phyloP scores from a whole-genome alignment of 2,329 filamentous ascomycete genomes.

The Colletotrichum incanum region DNA sequence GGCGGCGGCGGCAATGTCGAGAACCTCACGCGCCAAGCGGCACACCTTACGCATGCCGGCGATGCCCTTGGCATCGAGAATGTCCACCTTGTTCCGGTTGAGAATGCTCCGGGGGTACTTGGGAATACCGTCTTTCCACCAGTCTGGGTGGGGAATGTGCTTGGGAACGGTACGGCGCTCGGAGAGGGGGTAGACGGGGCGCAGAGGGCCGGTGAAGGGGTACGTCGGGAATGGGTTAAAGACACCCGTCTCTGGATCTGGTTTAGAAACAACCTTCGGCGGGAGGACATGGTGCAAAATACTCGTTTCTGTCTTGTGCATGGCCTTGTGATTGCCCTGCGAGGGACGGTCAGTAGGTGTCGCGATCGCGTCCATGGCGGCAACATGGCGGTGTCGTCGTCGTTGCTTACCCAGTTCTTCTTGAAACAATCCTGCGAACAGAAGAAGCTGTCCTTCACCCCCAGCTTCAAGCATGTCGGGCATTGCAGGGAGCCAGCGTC shows the following conservation, averaged over 20 bases:
- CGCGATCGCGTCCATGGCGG: neutral
- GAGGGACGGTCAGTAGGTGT: slow-evolving; percentile 38
- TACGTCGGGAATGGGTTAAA: slow-evolving; percentile 96
- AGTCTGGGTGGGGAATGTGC: slow-evolving; percentile 88
- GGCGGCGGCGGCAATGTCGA: slow-evolving; percentile 91
- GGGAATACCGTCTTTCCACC: slow-evolving; percentile 86
- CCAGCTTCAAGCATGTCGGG: slow-evolving; percentile 93
- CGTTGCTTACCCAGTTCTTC: slow-evolving; percentile 88
- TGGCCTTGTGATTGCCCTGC: slow-evolving; percentile 85
- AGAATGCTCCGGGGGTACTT: slow-evolving; percentile 73
- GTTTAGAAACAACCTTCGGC: slow-evolving; percentile 90
- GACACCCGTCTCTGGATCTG: slow-evolving; percentile 88
- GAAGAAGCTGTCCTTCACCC: slow-evolving; percentile 92
- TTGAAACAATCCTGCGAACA: slow-evolving; percentile 99
- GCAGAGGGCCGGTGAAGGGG: slow-evolving; percentile 83
- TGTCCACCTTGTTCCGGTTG: slow-evolving; percentile 85
- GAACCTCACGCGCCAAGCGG: slow-evolving; percentile 86
- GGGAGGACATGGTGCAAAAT: slow-evolving; percentile 81
- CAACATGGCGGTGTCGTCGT: neutral
- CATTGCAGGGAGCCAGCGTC: slow-evolving; percentile 91
- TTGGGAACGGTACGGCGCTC: slow-evolving; percentile 81
- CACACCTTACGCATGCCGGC: slow-evolving; percentile 96
- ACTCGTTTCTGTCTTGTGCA: slow-evolving; percentile 86
- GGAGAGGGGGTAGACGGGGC: slow-evolving; percentile 91
- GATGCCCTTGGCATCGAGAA: slow-evolving; percentile 84